Evolutionary conservation across 495 filamentous ascomycete species (phyloP), one percentile per base, ranked within the genome.

Genomic region (Poronia punctata): DNA sequence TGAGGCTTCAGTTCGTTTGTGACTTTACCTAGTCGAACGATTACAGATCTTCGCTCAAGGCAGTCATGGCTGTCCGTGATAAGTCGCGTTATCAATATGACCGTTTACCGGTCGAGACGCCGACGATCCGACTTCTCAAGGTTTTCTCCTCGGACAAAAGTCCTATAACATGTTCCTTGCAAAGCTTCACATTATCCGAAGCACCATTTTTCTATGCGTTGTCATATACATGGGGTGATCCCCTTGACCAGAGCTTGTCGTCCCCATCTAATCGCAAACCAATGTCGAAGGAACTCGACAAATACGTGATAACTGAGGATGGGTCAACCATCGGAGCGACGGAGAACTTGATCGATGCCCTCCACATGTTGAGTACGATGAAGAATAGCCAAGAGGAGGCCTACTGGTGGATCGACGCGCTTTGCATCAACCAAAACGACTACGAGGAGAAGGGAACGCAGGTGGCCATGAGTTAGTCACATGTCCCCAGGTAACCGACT

Each of bases 401-500:
- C 4, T 33, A 44, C 19, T 16, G 55, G 4, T 61, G 58, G 58
- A 53, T 50, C 35, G 57, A 61, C 41, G 57, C 57, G 15, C 24
- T 62, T 19, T 62, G 59, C 47, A 62, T 62, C 41, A 56, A 62
- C 48, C 59, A 62, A 38, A 40, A 49, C 5, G 50, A 61, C 42
- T 14, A 49, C n/a, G 11, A 35, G 8, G 59, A 62, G 38, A 58
- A 57, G 23, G 42, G 43, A 6, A 30, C 44, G 2, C 57, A 62
- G 28, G 40, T 62, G 17, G 50, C 37, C 35, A 45, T 61, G 34
- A 61, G 24, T 27, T 7, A n/a, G 24, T n/a, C n/a, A n/a, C n/a
- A n/a, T n/a, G n/a, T n/a, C n/a, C n/a, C n/a, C n/a, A n/a, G n/a
- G n/a, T n/a, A n/a, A n/a, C n/a, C n/a, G n/a, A n/a, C n/a, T n/a